Evolutionary conservation across 2,329 filamentous ascomycete species (phyloP), one percentile per base, ranked within the genome.

Genomic region (Apiospora hydei): DNA sequence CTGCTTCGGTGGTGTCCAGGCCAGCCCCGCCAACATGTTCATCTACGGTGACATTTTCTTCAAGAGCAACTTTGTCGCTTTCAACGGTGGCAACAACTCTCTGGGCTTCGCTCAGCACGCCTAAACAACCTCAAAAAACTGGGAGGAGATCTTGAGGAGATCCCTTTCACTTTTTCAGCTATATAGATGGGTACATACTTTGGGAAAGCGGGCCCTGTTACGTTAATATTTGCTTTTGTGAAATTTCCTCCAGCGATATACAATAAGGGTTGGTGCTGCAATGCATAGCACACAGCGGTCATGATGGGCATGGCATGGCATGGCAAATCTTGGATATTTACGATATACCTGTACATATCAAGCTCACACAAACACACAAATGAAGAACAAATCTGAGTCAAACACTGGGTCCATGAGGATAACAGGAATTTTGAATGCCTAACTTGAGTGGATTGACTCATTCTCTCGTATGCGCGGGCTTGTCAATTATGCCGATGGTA

Each of bases 1-100:
- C 71, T 94, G 92, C 84, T 93, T 92, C 75, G 92, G 91, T 73
- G 91, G 91, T 76, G 82, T 94, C 24, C 92, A 94, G 82, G 85
- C 87, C 44, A 89, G 88, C 67, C 84, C 86, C 1, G 83, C 83
- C 18, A 82, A 83, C 41, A 80, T 92, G 49, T 88, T 91, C 81
- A 90, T 94, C 78, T 90, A 88, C 77, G 88, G 89, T 24, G 88
- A 90, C 77, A 86, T 90, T 76, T 86, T 90, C 78, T 90, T 90
- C 83, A 90, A 90, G 83, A 88, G 86, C 44, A 86, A 89, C 77
- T 89, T 89, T 76, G 86, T 90, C 34, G 88, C 84, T 21, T 90
- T 90, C 78, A 86, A 89, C 78, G 85, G 83, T 46, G 88, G 86
- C 64, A 88, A 89, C 81, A 87, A 85, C 78, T 83, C 85, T 3